phyloP scores from a whole-genome alignment of 2,329 filamentous ascomycete genomes.

The Sporothrix schenckii region DNA sequence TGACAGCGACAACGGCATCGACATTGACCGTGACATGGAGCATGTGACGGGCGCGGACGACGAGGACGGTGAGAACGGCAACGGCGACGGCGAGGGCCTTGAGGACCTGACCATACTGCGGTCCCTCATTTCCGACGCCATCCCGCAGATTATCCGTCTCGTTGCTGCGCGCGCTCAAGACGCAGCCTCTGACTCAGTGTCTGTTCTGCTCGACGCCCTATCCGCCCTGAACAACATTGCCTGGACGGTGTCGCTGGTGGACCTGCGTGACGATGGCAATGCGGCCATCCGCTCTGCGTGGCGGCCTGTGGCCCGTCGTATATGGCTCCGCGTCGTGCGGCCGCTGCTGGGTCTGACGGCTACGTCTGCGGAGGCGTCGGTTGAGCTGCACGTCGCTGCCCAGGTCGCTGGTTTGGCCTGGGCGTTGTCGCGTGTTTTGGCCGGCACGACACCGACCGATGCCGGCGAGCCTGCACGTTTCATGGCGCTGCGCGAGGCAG shows the following conservation, averaged over 20 bases:
- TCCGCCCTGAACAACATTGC: slow-evolving; percentile 68
- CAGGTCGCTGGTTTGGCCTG: slow-evolving; percentile 65
- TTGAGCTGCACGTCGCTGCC: slow-evolving; percentile 63
- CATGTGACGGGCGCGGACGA: slow-evolving; percentile 59
- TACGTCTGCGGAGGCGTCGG: slow-evolving; percentile 55
- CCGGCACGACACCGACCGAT: slow-evolving; percentile 52
- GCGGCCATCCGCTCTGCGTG: slow-evolving; percentile 57
- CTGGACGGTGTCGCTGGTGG: slow-evolving; percentile 66
- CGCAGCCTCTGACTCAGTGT: slow-evolving; percentile 46
- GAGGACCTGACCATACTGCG: slow-evolving; percentile 60
- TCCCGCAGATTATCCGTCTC: slow-evolving; percentile 55
- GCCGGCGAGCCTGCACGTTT: slow-evolving; percentile 63
- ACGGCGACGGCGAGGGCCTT: slow-evolving; percentile 49
- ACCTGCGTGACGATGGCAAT: slow-evolving; percentile 60
- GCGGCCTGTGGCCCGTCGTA: slow-evolving; percentile 55
- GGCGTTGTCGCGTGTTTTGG: slow-evolving; percentile 62
- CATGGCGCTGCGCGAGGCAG: slow-evolving; percentile 59
- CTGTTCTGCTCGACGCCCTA: slow-evolving; percentile 58
- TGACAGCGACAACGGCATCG: slow-evolving; percentile 30
- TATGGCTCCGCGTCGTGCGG: slow-evolving; percentile 62
- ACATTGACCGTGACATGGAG: slow-evolving; percentile 60
- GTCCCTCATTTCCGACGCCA: slow-evolving; percentile 50
- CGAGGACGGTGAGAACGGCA: slow-evolving; percentile 47
- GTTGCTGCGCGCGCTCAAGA: slow-evolving; percentile 45
- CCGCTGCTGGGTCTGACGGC: slow-evolving; percentile 53